Base-by-base conservation (phyloP, 345 rosid genomes). In the Tarenaya hassleriana region DNA sequence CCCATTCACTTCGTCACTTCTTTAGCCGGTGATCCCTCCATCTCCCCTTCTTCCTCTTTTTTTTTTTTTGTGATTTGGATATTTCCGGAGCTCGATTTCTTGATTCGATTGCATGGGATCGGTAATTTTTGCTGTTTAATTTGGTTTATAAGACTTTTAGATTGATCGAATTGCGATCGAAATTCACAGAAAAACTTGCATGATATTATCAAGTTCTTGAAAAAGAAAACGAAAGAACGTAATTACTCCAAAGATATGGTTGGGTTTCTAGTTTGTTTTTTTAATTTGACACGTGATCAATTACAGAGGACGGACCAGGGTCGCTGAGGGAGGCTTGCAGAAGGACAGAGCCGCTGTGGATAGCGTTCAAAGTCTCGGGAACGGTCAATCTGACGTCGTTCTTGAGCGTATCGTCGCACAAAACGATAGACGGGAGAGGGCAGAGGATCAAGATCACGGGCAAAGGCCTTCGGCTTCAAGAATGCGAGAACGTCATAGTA, bases 351-450 rank as follows among this genome's bases (percentile, higher is more conserved):
- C 94, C 92, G 12, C 78, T 82, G 15, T 94, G 99, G 97, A 88
- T 94, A 24, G 85, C 83, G 47, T 94, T 94, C 41, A 79, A 78
- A 24, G 67, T 80, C 10, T 86, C 97, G 0, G 97, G 99, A 64
- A 72, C 82, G 52, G 83, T 94, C 62, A 63, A 75, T 60, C 81
- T 94, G 1, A 61, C 63, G 0, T 78, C 91, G 1, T 74, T 70
- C 78, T 69, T 83, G 64, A 81, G 16, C 50, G 80, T 86, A 16
- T 77, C 97, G 9, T 94, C 99, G 41, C 79, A 81, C 56, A 94
- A 86, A 79, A 94, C 95, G 58, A 77, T 94, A 17, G 99, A 94
- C 69, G 99, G 97, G 13, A 79, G 97, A 34, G 97, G 92, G 12
- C 97, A 82, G 53, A 69, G 77, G 65, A 77, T 94, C 53, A 88